Evolutionary conservation across 108 stramenopile species (phyloP), one percentile per base, ranked within the genome.

Genomic region (Bacterosira constricta): DNA sequence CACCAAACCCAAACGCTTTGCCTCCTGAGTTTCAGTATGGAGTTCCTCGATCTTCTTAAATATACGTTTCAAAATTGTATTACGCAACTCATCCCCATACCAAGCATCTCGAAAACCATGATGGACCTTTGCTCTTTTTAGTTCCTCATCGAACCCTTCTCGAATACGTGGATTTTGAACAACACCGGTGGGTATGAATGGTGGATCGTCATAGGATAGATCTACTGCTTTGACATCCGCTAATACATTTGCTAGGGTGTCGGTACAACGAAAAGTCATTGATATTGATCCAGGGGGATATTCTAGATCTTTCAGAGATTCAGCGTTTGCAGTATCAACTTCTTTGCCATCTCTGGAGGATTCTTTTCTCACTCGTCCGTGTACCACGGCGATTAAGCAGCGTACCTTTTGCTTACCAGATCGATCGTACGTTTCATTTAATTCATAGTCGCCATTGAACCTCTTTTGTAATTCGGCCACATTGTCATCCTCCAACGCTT

Each of bases 361-460:
- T n/a, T 29, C 15, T 55, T 7, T 21, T 29, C 7, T 18, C 6
- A 39, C 9, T 61, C 23, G 37, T 4, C 37, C 35, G 23, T 39
- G 60, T n/a, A 61, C 37, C 35, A 61, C 60, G 6, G 60, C 60
- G 23, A 5, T 26, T 6, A 61, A 37, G 17, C 60, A 61, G 6
- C 60, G 60, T 5, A 61, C 60, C 10, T 5, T 39, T 17, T 61
- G 60, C 37, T 61, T 61, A 11, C 60, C 60, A 61, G 60, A 61
- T 6, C 60, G 17, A 42, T 61, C 60, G 37, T 61, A 61, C 11
- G 23, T 61, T 31, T 61, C 60, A 6, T 42, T 42, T 5, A 61
- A 20, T 21, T 61, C 60, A 23, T 61, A 41, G 11, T 18, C 10
- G 5, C 60, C 60, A 42, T 39, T 11, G 60, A 61, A 61, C 7